Evolutionary conservation across 805 yeast species (phyloP), one percentile per base, ranked within the genome.

Genomic region (Danielia reshetovae): DNA sequence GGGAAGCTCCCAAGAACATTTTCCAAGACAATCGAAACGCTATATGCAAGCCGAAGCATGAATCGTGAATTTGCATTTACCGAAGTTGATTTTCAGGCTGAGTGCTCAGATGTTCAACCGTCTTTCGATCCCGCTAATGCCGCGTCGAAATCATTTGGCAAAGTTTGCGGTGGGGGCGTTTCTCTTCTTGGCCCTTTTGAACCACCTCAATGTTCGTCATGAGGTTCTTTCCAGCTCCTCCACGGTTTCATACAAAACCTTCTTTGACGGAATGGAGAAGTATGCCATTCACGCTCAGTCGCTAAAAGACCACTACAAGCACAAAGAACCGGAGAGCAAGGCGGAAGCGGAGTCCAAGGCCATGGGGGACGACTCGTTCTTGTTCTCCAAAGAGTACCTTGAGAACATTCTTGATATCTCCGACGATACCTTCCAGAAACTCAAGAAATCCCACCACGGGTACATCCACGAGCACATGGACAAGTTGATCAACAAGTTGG

Each of bases 271-370:
- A 10, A 42, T 62, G 30, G 65, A 49, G 30, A 50, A 44, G 35
- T 71, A 46, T 43, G 52, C 42, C 3, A 73, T 77, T 11, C 35
- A 48, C 1, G 54, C 66, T 2, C 60, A 54, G 1, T 66, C 71
- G n/a, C 50, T 77, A 22, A 68, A 60, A 23, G 57, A 50, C 29
- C 52, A 55, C n/a, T 76, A 74, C 44, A 56, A 57, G 27, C 45
- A 54, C 3, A 68, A 57, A 10, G 62, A 60, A 42, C 9, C 22
- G 9, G 22, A 19, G 22, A 19, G 22, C 22, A n/a, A n/a, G n/a
- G n/a, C n/a, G n/a, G n/a, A n/a, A n/a, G 81, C 77, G 2, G 52
- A 49, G 36, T 74, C 75, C 48, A 52, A 57, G 34, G 70, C 70
- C 41, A 57, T 66, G 3, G 45, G 55, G 11, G 69, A 67, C 39